phyloP scores from a whole-genome alignment of 73 alveolate genomes.

The Paramecium sonneborni region DNA sequence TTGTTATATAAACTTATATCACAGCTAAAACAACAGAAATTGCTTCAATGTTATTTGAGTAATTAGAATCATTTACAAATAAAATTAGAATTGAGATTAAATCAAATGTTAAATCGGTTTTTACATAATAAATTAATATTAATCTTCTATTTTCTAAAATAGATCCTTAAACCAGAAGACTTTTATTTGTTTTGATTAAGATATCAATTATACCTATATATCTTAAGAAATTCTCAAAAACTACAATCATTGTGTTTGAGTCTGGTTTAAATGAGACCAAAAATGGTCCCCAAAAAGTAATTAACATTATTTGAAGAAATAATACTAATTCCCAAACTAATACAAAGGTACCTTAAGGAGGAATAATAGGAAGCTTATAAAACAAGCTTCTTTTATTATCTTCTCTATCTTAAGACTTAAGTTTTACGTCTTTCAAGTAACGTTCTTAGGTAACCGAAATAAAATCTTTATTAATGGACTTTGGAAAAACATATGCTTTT shows the following conservation, averaged over 20 bases:
- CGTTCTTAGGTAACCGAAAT: background rate
- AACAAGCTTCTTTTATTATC: background rate
- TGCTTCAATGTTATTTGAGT: background rate
- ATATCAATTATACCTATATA: conserved; percentile 28
- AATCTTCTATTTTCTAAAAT: background rate
- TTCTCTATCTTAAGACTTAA: background rate
- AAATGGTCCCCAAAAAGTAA: conserved; percentile 35
- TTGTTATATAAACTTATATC: background rate
- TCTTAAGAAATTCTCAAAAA: conserved; percentile 2
- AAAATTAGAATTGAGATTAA: background rate
- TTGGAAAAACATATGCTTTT: background rate
- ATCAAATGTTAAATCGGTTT: conserved; percentile 14
- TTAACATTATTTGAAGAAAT: conserved; percentile 1
- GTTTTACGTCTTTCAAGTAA: background rate
- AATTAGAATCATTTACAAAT: background rate
- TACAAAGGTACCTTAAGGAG: conserved; percentile 24
- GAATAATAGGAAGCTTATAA: background rate
- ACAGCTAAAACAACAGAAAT: background rate
- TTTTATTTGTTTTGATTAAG: conserved; percentile 4
- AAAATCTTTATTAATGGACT: background rate
- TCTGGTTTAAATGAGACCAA: conserved; percentile 7
- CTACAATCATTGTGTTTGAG: background rate
- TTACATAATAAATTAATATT: background rate
- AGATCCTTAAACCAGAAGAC: background rate
- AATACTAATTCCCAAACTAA: conserved; percentile 16